These are phyloP conservation scores for Blepharisma stoltei DNA, from an alignment of 73 alveolate species.

Conservation along the genomic window DNA sequence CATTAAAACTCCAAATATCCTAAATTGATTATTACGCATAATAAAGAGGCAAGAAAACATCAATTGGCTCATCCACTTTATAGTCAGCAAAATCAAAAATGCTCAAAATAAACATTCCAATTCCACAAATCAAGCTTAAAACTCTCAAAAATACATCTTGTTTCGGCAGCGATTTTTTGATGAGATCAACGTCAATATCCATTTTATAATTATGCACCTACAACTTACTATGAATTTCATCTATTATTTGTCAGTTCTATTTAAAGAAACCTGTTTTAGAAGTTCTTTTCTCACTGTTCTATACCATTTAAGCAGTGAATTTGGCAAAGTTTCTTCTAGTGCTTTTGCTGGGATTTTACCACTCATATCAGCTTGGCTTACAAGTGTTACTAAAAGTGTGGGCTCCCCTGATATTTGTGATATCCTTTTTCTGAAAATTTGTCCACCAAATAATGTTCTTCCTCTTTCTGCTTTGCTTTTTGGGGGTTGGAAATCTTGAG, in stretches of 20 bases:
- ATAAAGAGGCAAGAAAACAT: constrained; percentile 27
- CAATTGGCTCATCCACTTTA: constrained; percentile 5
- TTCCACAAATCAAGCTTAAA: background rate
- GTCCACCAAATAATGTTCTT: constrained; percentile 5
- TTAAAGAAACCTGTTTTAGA: too few relatives aligned
- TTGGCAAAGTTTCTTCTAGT: background rate
- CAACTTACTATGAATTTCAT: too few relatives aligned
- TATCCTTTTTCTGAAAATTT: background rate
- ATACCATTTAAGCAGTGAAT: background rate
- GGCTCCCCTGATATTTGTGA: background rate
- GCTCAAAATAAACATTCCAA: constrained; percentile 19
- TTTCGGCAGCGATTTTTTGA: constrained; percentile 5
- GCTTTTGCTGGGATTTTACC: constrained; percentile 16
- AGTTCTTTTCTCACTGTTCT: constrained; percentile 11
- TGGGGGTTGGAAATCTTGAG: background rate
- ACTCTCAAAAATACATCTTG: constrained; percentile 9
- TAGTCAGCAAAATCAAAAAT: background rate
- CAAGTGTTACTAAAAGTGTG: background rate
- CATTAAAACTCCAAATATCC: background rate
- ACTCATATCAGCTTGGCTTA: constrained; percentile 13
- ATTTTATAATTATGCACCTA: background rate
- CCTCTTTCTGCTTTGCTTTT: constrained; percentile 16
- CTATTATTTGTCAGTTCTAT: too few relatives aligned
- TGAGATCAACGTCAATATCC: constrained; percentile 18
- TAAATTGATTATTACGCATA: constrained; percentile 9